Evolutionary conservation across 2,329 filamentous ascomycete species (phyloP).

Genomic region (Ceratocystis cacaofunesta): DNA sequence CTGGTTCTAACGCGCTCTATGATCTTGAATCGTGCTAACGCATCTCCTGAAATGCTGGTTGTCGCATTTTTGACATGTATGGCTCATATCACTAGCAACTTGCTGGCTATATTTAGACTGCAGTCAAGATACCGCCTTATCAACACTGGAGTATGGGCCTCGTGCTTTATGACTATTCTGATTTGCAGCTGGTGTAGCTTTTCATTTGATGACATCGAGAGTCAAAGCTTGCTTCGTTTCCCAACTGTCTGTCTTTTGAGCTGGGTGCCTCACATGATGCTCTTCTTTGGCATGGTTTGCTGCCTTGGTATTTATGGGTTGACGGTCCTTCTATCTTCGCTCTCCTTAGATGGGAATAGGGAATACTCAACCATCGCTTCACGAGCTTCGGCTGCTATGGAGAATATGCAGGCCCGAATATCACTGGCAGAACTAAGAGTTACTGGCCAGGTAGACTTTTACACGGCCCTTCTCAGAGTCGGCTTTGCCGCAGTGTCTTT

Average conservation of each 20-base stretch:
- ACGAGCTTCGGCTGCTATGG: slow-evolving; percentile 44
- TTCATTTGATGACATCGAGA: slow-evolving; percentile 42
- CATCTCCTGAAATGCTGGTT: slow-evolving; percentile 73
- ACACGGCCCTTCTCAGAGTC: slow-evolving; percentile 71
- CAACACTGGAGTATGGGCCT: slow-evolving; percentile 78
- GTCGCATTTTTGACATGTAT: slow-evolving; percentile 78
- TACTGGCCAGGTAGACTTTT: slow-evolving; percentile 85
- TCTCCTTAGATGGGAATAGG: slow-evolving; percentile 17
- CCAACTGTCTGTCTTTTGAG: slow-evolving; percentile 91
- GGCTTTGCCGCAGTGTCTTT: slow-evolving; percentile 83
- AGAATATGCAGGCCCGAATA: slow-evolving; percentile 83
- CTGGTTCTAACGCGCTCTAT: slow-evolving; percentile 39
- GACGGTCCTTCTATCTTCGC: slow-evolving; percentile 60
- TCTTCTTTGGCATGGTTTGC: slow-evolving; percentile 60
- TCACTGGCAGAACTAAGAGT: slow-evolving; percentile 69
- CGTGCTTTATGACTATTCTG: slow-evolving; percentile 79
- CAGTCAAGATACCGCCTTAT: slow-evolving; percentile 68
- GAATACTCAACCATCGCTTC: neutral
- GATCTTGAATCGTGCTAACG: slow-evolving; percentile 69
- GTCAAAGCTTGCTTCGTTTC: slow-evolving; percentile 62
- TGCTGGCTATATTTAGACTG: slow-evolving; percentile 64
- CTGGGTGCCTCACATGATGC: slow-evolving; percentile 85
- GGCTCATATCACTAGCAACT: slow-evolving; percentile 74
- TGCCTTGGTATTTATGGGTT: slow-evolving; percentile 65
- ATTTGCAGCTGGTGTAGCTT: slow-evolving; percentile 56